Base-by-base conservation (phyloP, 805 yeast species). In the Ogataea nakhonphanomensis region DNA sequence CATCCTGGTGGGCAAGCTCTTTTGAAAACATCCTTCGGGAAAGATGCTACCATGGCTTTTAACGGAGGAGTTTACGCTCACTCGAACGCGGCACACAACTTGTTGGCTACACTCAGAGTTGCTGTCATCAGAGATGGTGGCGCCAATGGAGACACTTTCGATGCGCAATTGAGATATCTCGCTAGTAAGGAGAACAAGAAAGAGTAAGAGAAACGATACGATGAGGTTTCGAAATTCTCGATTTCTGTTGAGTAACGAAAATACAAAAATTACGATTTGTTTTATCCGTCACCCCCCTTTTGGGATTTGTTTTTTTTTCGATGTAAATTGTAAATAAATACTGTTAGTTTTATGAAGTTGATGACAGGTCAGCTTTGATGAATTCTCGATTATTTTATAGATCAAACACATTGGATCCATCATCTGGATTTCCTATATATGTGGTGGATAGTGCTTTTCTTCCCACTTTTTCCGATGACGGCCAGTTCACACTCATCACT, bases 1-100 rank as follows among this genome's bases (percentile, higher is more conserved):
- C 95, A 85, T 59, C 95, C 95, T 49, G 95, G 95, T 73, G 95
- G 95, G 51, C 79, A 75, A 58, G 80, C 87, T 33, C 66, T 85
- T 47, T 64, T 85, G 35, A 72, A 76, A 52, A 79, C 89, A 25
- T 79, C 90, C 2, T 65, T 75, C 45, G 90, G 91, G 54, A 84
- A 83, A 61, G 93, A 85, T 61, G 91, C 91, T 21, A 81, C 91
- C 10, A 76, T 74, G 58, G 93, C 90, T 1, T 85, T 85, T 71
- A 81, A 82, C 58, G 95, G 95, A 59, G 90, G 87, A 58, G 93
- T 85, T 23, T 85, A 85, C 57, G 78, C 84, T 9, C 95, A 85
- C 58, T 81, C 91, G 7, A 85, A 84, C 54, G 93, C 95, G 46
- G 95, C 93, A 15, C 89, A 83, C 62, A 85, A 85, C 62, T 66